phyloP scores from a whole-genome alignment of 1,139 yeast species.

The Kodamaea arcana region DNA sequence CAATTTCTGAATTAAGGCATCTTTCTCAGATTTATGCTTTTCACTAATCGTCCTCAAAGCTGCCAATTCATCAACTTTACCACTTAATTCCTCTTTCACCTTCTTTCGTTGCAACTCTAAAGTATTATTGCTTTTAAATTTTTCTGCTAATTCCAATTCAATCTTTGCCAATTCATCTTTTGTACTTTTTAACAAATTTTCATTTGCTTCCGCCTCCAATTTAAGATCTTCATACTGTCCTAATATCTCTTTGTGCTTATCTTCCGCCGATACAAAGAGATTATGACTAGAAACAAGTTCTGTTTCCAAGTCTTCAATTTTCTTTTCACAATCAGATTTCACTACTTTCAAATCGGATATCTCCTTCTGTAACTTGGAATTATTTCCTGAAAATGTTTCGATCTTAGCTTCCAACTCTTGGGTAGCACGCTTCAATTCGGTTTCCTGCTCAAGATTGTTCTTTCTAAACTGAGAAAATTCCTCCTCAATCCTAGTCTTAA shows the following conservation, averaged over 20 bases:
- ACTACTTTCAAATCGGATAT: not conserved
- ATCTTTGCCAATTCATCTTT: not conserved
- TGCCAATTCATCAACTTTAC: not conserved
- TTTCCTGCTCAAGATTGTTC: not conserved
- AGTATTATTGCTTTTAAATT: not conserved
- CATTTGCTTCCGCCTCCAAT: not conserved
- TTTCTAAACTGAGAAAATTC: not conserved
- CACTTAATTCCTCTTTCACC: not conserved
- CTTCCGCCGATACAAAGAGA: not conserved
- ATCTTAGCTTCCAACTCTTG: not conserved
- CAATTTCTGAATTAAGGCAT: slow-evolving; percentile 1
- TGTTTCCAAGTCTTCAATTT: not conserved
- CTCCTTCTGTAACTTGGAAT: not conserved
- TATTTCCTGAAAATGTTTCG: not conserved
- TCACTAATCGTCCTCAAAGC: not conserved
- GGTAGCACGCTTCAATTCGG: not conserved
- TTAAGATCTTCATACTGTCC: not conserved
- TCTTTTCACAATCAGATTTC: not conserved
- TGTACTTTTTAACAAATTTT: not conserved
- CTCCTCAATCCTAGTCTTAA: no score
- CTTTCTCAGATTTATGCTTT: not conserved
- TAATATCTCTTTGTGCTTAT: not conserved
- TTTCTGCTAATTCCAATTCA: not conserved
- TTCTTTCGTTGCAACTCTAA: not conserved
- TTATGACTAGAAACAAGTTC: not conserved